Evolutionary conservation across 192 early-diverging fungal genomes (phyloP).

Genomic region (Linnemannia zychae): DNA sequence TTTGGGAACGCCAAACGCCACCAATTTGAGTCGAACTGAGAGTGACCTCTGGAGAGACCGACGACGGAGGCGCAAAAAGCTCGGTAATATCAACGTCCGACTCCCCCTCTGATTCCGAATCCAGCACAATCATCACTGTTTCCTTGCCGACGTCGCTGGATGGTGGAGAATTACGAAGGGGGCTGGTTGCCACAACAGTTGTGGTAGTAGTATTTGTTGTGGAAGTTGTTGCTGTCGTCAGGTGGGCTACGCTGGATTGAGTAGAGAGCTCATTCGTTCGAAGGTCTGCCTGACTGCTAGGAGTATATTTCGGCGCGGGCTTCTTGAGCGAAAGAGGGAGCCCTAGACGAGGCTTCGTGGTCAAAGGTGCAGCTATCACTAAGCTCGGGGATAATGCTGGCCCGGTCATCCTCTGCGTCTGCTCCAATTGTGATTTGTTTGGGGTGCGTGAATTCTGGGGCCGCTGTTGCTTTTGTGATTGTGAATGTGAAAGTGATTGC

Average conservation of each 20-base stretch:
- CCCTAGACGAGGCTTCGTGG: background rate
- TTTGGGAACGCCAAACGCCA: constrained; percentile 12
- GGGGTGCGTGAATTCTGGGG: background rate
- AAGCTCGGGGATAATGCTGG: background rate
- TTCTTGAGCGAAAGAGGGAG: constrained; percentile 4
- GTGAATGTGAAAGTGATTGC: background rate
- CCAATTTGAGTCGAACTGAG: constrained; percentile 1
- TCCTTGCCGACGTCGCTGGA: background rate
- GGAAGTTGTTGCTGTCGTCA: background rate
- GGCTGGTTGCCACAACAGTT: background rate
- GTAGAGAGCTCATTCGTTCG: background rate
- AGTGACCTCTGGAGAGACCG: background rate
- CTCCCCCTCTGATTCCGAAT: constrained; percentile 27
- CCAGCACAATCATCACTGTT: constrained; percentile 14
- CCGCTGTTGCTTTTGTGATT: background rate
- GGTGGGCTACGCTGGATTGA: background rate
- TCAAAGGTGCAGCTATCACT: background rate
- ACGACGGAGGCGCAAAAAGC: background rate
- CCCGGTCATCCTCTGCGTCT: background rate
- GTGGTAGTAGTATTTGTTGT: no score
- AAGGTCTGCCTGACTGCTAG: background rate
- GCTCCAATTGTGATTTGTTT: background rate
- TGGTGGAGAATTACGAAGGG: background rate
- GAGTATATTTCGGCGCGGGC: background rate
- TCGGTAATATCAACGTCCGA: background rate